phyloP scores from a whole-genome alignment of 208 protist genomes.

The Leishmania guyanensis region DNA sequence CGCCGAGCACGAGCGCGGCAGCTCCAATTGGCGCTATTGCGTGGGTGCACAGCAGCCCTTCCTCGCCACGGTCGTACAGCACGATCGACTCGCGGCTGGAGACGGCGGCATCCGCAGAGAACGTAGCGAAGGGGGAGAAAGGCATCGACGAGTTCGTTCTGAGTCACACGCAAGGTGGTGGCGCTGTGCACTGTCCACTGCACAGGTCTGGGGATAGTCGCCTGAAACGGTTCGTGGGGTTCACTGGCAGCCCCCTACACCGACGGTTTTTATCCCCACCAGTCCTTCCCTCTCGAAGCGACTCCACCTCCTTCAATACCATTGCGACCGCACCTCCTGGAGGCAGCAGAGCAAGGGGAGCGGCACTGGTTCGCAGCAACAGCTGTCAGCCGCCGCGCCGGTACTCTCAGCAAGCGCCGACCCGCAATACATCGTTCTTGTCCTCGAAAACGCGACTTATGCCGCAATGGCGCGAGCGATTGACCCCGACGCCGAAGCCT shows the following conservation, averaged over 20 bases:
- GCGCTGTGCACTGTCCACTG: not conserved
- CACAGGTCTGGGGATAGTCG: not conserved
- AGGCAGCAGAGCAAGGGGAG: too few relatives aligned
- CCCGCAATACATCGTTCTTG: not conserved
- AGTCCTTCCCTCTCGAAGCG: not conserved
- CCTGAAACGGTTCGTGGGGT: not conserved
- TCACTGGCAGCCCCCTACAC: not conserved
- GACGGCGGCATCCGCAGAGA: too few relatives aligned
- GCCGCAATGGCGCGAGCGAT: conserved; percentile 15
- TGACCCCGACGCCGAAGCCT: conserved; percentile 1
- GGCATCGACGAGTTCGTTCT: not conserved
- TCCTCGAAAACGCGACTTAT: not conserved
- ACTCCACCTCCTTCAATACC: not conserved
- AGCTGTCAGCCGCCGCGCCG: not conserved
- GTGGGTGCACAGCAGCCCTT: conserved; percentile 3
- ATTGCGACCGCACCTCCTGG: not conserved
- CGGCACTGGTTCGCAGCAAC: not conserved
- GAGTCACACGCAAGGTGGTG: not conserved
- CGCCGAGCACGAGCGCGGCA: not conserved
- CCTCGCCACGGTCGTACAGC: not conserved
- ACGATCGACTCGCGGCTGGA: conserved; percentile 3
- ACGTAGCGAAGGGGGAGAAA: not conserved
- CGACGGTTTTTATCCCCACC: not conserved
- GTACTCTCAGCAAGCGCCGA: not conserved
- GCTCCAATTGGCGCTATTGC: not conserved